phyloP scores from a whole-genome alignment of 768 basidiomycete genomes.

The Mycena leptocephala region DNA sequence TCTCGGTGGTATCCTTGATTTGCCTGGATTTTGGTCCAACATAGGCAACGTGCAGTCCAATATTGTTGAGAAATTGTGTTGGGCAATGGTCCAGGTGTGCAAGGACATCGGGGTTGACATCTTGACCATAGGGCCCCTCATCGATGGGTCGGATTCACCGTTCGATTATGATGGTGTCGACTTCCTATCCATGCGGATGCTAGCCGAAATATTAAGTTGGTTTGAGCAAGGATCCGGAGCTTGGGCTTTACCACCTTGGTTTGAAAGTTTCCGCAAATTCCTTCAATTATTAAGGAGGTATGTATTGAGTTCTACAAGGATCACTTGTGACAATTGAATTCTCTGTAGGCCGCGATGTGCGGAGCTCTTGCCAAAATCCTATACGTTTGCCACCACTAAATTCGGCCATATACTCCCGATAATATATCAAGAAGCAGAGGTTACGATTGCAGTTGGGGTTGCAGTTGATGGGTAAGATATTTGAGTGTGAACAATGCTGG shows the following conservation, averaged over 20 bases:
- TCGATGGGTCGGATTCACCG: neutral
- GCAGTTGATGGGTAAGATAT: too few species aligned
- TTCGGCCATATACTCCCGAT: too few species aligned
- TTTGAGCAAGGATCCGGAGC: neutral
- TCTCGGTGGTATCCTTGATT: neutral
- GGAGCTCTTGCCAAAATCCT: neutral
- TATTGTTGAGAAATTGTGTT: too few species aligned
- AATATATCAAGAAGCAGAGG: too few species aligned
- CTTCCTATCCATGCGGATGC: neutral
- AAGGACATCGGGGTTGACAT: constrained; percentile 2
- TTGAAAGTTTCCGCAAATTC: neutral
- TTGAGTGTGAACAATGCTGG: too few species aligned
- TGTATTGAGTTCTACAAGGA: neutral
- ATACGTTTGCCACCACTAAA: too few species aligned
- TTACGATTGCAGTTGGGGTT: too few species aligned
- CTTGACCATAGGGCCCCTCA: neutral
- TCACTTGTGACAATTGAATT: neutral
- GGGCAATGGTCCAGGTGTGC: neutral
- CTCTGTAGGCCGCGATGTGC: neutral
- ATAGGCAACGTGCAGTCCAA: too few species aligned
- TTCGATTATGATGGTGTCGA: constrained; percentile 9
- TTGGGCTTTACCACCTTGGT: neutral
- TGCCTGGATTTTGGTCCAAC: too few species aligned
- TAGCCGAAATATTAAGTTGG: neutral
- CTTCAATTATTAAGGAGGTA: neutral